Evolutionary conservation across 495 filamentous ascomycete species (phyloP).

Genomic region (Aspergillus hancockii): DNA sequence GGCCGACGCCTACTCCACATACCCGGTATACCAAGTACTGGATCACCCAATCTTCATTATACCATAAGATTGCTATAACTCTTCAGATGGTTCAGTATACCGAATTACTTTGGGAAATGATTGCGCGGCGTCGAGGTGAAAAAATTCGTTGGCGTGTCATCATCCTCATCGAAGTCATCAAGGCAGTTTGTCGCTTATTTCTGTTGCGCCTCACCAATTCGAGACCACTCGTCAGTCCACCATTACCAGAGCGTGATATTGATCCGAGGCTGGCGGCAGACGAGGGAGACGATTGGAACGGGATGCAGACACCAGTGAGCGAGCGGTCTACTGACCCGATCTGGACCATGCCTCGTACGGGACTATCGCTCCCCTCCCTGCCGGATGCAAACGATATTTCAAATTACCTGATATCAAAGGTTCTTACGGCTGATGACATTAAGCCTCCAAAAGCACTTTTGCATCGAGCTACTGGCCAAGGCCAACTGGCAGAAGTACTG

Average conservation of each 20-base stretch:
- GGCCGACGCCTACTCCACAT: conserved; percentile 67
- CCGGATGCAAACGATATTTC: conserved; percentile 79
- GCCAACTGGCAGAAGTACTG: conserved; percentile 80
- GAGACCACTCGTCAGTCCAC: conserved; percentile 79
- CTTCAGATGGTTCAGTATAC: conserved; percentile 92
- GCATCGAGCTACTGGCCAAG: conserved; percentile 66
- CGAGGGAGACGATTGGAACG: conserved; percentile 48
- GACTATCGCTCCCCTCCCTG: conserved; percentile 75
- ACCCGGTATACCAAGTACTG: conserved; percentile 90
- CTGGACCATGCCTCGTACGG: conserved; percentile 97
- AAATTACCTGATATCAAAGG: conserved; percentile 84
- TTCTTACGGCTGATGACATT: conserved; percentile 93
- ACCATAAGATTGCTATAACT: conserved; percentile 73
- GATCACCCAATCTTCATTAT: conserved; percentile 71
- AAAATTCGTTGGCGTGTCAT: conserved; percentile 84
- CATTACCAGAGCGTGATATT: conserved; percentile 81
- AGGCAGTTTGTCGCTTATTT: conserved; percentile 81
- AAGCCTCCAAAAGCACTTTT: conserved; percentile 83
- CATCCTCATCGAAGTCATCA: conserved; percentile 81
- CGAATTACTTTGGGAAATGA: conserved; percentile 83
- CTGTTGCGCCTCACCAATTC: conserved; percentile 82
- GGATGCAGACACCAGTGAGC: conserved; percentile 48
- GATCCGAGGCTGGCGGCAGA: conserved; percentile 64
- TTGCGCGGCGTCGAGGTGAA: conserved; percentile 82
- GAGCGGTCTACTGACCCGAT: conserved; percentile 49